Conservation (phyloP, 2,329 filamentous ascomycete species). For the Conoideocrella luteorostrata region DNA sequence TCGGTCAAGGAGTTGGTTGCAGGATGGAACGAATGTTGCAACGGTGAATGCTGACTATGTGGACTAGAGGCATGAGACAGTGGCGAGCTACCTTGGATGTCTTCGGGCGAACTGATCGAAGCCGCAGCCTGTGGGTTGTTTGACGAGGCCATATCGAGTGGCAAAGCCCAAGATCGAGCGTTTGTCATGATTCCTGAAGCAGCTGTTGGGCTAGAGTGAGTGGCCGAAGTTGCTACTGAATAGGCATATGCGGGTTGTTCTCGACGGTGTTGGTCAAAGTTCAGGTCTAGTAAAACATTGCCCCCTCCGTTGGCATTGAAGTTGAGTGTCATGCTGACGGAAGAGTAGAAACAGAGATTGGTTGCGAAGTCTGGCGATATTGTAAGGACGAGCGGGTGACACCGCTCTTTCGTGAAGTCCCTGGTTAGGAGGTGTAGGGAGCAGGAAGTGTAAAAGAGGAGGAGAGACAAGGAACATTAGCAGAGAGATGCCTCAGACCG, state of each 20-base stretch:
- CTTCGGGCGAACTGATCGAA: slow-evolving; percentile 43
- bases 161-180: slow-evolving; percentile 41
- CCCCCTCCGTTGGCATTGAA: slow-evolving; percentile 49
- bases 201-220: slow-evolving; percentile 26
- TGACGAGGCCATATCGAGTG: slow-evolving; percentile 45
- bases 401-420: slow-evolving; percentile 37
- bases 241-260: slow-evolving; percentile 41
- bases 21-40: slow-evolving; percentile 48
- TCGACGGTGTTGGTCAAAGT: slow-evolving; percentile 52
- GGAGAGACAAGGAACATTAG: slow-evolving; percentile 2
- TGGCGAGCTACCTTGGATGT: slow-evolving; percentile 41
- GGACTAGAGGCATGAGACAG: slow-evolving; percentile 46
- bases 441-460: slow-evolving; percentile 1
- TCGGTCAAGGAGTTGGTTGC: slow-evolving; percentile 49
- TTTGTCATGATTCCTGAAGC: slow-evolving; percentile 29
- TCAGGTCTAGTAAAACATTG: slow-evolving; percentile 56
- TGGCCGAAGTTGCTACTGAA: slow-evolving; percentile 11
- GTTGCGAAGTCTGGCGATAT: slow-evolving; percentile 26
- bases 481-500: slow-evolving; percentile 1
- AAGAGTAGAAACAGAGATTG: slow-evolving; percentile 26
- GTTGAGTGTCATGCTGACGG: slow-evolving; percentile 49
- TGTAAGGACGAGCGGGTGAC: slow-evolving; percentile 32
- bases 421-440: slow-evolving; percentile 23
- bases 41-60: slow-evolving; percentile 40
- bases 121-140: slow-evolving; percentile 36